Conservation (phyloP, 495 filamentous ascomycete species). For the Hamigera avellanea region DNA sequence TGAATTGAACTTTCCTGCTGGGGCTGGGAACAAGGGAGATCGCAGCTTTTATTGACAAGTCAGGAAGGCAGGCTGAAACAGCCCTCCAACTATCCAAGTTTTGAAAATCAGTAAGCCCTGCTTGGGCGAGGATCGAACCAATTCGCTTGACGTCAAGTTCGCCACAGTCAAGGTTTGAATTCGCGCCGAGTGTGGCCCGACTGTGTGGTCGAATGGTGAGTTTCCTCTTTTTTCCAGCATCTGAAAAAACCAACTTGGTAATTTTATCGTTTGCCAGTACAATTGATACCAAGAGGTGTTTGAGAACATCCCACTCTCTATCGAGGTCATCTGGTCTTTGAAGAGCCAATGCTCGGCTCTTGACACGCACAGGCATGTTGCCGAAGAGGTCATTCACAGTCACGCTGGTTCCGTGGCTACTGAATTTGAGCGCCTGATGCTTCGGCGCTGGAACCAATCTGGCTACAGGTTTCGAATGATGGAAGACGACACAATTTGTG, state of each 20-base stretch:
- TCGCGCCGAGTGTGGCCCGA: neutral
- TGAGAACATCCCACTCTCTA: constrained; percentile 59
- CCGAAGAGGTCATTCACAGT: constrained; percentile 83
- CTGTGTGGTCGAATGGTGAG: constrained; percentile 15
- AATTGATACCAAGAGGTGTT: constrained; percentile 45
- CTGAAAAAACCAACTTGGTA: constrained; percentile 22
- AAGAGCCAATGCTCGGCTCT: constrained; percentile 48
- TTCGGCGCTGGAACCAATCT: constrained; percentile 53
- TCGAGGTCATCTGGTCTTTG: constrained; percentile 45
- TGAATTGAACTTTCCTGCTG: constrained; percentile 64
- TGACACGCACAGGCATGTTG: constrained; percentile 93
- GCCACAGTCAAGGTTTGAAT: neutral
- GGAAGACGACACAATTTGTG: constrained; percentile 59
- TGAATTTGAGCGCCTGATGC: constrained; percentile 43
- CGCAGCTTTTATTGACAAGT: constrained; percentile 50
- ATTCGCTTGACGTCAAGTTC: constrained; percentile 24
- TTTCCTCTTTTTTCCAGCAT: constrained; percentile 19
- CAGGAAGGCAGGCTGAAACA: constrained; percentile 48
- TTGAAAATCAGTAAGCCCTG: constrained; percentile 42
- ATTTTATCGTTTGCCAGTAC: constrained; percentile 44
- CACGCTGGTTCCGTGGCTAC: constrained; percentile 64
- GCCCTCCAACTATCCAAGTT: constrained; percentile 50
- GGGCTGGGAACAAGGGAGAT: constrained; percentile 60
- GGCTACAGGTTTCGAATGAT: constrained; percentile 57
- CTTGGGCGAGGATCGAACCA: constrained; percentile 50